These are phyloP conservation scores for Solanum chiquidenum DNA, from an alignment of 257 asterid genomes.

Conservation along the genomic window DNA sequence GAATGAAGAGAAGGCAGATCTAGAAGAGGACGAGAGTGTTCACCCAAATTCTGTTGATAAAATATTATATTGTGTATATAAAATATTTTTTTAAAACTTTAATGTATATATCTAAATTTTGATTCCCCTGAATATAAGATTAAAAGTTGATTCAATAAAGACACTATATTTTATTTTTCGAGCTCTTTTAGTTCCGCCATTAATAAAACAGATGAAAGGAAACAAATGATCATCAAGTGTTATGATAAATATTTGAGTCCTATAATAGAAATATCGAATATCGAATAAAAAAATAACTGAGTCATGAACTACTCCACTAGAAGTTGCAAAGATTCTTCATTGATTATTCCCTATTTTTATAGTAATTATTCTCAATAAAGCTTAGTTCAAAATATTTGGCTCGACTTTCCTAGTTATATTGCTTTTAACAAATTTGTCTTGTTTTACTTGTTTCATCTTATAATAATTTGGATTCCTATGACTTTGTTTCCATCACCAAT, in stretches of 20 bases:
- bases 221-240: not conserved
- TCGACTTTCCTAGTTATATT: not conserved
- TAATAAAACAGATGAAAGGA: not conserved
- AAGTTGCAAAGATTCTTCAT: not conserved
- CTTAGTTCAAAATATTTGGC: not conserved
- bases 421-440: slow-evolving; percentile 4
- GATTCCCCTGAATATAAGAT: fast-evolving
- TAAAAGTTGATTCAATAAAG: fast-evolving
- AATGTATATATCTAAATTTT: too few relatives aligned
- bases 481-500: not conserved
- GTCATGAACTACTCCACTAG: not conserved
- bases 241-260: too few relatives aligned
- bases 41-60: not conserved
- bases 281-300: fast-evolving
- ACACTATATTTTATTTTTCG: too few relatives aligned
- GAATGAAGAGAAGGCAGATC: not conserved
- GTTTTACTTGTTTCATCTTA: slow-evolving; percentile 6
- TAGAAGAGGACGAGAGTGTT: fast-evolving
- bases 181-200: not conserved
- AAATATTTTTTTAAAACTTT: too few relatives aligned
- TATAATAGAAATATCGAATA: not conserved
- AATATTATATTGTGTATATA: not conserved
- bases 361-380: too few relatives aligned
- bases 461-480: slow-evolving; percentile 6
- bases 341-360: not conserved